Evolutionary conservation across 2,329 filamentous ascomycete genomes (phyloP), one percentile per base, ranked within the genome.

Genomic region (Incumbomyces lentus): DNA sequence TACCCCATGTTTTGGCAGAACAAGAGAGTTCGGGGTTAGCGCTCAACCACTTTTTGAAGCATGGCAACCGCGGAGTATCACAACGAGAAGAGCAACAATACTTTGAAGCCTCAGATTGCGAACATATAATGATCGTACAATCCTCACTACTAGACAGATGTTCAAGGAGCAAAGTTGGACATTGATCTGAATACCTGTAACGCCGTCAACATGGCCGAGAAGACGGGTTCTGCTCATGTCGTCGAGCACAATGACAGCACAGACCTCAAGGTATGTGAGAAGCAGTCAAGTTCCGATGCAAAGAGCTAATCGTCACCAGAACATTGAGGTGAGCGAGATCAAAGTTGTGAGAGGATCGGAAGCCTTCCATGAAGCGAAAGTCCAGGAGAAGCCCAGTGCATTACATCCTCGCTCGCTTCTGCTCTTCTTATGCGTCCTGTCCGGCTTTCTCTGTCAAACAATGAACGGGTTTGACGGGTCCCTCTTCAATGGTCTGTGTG

Each of bases 401-500:
- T 41, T 19, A 30, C 26, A 49, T 36, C 38, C 44, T 12, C 49
- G 49, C 19, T 46, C 48, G 3, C 14, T 55, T 42, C 48, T 55
- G 13, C 49, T 59, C 18, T 51, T 55, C 40, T 37, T 48, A 19
- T 36, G 33, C 18, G 46, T 52, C 12, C 22, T 59, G 40, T 47
- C 60, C 17, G 67, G 64, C 29, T 70, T 67, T 56, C 64, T 68
- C 52, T 67, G 64, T 49, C 72, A 70, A 18, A 75, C 72, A 7
- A 71, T 73, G 67, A 76, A 77, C 58, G 75, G 75, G 22, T 79
- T 74, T 52, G 76, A 80, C 52, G 74, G 74, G 32, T 75, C 71
- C 22, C 67, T 81, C 41, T 74, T 78, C 55, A 71, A 70, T 47
- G 70, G 70, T 31, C 60, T 77, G 14, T 58, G 71, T 14, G 67